phyloP scores from a whole-genome alignment of 352 stramenopile genomes.

The Pythium sp. region DNA sequence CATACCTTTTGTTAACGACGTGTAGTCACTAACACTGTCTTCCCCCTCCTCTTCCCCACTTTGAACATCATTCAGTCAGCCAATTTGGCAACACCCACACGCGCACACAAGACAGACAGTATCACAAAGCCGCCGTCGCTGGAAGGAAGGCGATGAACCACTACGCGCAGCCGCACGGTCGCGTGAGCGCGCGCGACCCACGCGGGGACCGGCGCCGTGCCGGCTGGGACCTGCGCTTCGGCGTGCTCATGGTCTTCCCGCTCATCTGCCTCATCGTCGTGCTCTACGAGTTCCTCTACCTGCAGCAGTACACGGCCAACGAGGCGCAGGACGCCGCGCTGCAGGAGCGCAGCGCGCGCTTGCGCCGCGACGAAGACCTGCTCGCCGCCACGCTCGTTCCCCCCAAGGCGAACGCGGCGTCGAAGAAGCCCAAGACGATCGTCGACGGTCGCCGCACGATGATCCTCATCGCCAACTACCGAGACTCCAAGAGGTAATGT shows the following conservation, averaged over 20 bases:
- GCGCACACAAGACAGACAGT: no score
- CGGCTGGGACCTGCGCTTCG: constrained; percentile 53
- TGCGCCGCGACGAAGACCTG: background rate
- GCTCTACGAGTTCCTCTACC: constrained; percentile 78
- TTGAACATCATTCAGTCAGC: no score
- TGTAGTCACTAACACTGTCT: no score
- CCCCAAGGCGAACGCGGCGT: background rate
- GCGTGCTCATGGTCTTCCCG: constrained; percentile 66
- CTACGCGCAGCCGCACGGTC: constrained; percentile 39
- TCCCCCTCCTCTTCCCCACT: no score
- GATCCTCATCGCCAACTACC: constrained; percentile 79
- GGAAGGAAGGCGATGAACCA: constrained; percentile 10
- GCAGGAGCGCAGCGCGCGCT: constrained; percentile 20
- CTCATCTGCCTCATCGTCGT: constrained; percentile 68
- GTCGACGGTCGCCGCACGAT: constrained; percentile 71
- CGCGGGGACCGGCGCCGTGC: constrained; percentile 30
- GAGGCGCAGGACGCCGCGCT: constrained; percentile 26
- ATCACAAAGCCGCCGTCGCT: no score
- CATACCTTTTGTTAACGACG: no score
- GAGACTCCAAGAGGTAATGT: constrained; percentile 60
- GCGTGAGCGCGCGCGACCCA: constrained; percentile 46
- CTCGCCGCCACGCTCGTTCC: constrained; percentile 19
- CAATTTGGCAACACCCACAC: no score
- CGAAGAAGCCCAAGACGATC: constrained; percentile 26
- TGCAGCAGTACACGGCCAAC: constrained; percentile 62